Evolutionary conservation across 306 rosid species (phyloP).

Genomic region (Ochetophila trinervis): DNA sequence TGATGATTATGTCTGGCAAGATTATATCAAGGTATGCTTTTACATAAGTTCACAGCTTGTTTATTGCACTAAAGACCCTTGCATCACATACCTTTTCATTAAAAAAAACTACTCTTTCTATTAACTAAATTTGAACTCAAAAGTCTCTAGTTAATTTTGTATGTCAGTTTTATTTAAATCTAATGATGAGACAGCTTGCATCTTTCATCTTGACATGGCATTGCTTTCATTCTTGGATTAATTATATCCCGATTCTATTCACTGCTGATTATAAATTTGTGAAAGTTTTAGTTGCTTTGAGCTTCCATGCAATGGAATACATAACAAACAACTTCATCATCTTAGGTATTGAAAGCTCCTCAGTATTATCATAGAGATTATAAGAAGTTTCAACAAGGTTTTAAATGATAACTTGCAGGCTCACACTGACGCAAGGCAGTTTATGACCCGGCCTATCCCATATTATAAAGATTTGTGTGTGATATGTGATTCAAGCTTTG

Average conservation of each 20-base stretch:
- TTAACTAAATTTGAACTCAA: too few relatives aligned
- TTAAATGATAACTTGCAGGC: constrained; percentile 45
- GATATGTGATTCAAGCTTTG: constrained; percentile 54
- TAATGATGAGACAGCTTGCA: too few relatives aligned
- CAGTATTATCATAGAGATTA: neutral
- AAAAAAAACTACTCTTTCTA: too few relatives aligned
- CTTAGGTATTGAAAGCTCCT: neutral
- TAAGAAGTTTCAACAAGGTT: constrained; percentile 4
- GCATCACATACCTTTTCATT: neutral
- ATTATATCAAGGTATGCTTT: constrained; percentile 55
- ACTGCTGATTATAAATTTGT: too few relatives aligned
- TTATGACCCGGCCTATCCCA: constrained; percentile 77
- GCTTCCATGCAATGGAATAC: too few relatives aligned
- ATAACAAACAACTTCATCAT: neutral
- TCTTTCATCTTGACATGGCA: too few relatives aligned
- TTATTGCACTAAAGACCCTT: neutral
- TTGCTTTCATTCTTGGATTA: too few relatives aligned
- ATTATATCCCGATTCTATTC: too few relatives aligned
- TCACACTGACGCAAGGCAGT: constrained; percentile 67
- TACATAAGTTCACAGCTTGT: neutral
- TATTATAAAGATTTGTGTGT: constrained; percentile 58
- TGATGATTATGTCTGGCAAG: constrained; percentile 74
- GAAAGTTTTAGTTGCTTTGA: too few relatives aligned
- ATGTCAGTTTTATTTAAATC: too few relatives aligned
- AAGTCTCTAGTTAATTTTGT: too few relatives aligned